phyloP scores from a whole-genome alignment of 2,329 filamentous ascomycete species.

The Bipolaris zeicola region DNA sequence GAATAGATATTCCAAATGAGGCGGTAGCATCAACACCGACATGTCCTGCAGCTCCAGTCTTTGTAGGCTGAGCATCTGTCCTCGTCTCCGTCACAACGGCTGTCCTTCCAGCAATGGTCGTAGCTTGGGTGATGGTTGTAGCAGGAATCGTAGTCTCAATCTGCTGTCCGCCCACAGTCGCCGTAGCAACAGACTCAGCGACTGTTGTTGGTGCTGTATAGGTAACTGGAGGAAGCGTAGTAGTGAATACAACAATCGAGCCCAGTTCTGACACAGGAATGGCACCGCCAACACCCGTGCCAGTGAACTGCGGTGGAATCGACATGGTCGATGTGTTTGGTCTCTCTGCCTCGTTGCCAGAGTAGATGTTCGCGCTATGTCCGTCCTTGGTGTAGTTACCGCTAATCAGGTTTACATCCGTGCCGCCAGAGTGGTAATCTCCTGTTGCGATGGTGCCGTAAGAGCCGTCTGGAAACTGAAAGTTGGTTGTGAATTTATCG shows the following conservation, averaged over 20 bases:
- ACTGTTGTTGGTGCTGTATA: slow-evolving; percentile 33
- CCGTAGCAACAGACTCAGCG: slow-evolving; percentile 24
- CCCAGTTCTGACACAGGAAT: slow-evolving; percentile 54
- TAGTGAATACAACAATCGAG: slow-evolving; percentile 44
- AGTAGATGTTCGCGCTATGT: slow-evolving; percentile 54
- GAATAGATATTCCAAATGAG: slow-evolving; percentile 32
- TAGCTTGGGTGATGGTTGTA: slow-evolving; percentile 29
- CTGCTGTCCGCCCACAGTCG: slow-evolving; percentile 24
- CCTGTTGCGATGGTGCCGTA: slow-evolving; percentile 55
- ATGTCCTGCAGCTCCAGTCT: slow-evolving; percentile 28
- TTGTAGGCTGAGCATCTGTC: slow-evolving; percentile 12
- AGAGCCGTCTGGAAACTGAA: slow-evolving; percentile 54
- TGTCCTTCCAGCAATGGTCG: slow-evolving; percentile 30
- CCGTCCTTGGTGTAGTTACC: slow-evolving; percentile 52
- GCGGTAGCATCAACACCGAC: slow-evolving; percentile 21
- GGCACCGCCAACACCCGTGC: slow-evolving; percentile 53
- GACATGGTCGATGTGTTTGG: slow-evolving; percentile 54
- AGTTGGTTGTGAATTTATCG: slow-evolving; percentile 60
- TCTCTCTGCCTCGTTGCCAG: slow-evolving; percentile 41
- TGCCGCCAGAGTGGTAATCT: slow-evolving; percentile 49
- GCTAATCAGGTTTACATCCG: slow-evolving; percentile 52
- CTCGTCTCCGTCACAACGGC: slow-evolving; percentile 27
- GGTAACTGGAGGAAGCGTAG: slow-evolving; percentile 35
- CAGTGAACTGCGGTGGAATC: slow-evolving; percentile 55
- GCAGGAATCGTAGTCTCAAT: slow-evolving; percentile 27